Percentiles rank a stretch among this genome's conserved stretches.
phyloP scores from a whole-genome alignment of 2,329 filamentous ascomycete species.

The Myriosclerotinia curreyana region DNA sequence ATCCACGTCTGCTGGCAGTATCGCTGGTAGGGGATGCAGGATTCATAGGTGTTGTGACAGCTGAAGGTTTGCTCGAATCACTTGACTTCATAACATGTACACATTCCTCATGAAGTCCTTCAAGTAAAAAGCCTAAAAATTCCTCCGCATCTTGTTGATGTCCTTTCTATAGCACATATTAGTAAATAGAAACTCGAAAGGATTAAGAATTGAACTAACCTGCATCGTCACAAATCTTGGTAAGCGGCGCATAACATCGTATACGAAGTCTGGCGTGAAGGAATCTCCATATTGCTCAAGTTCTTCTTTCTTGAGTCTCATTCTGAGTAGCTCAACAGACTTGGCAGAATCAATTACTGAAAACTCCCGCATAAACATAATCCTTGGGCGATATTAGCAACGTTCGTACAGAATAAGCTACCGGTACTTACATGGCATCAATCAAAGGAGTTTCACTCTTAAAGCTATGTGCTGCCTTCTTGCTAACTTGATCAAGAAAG shows the following conservation, averaged over 20 bases:
- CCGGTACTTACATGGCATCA: slow-evolving; percentile 77
- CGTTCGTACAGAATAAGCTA: slow-evolving; percentile 5
- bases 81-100: slow-evolving; percentile 62
- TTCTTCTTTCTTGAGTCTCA: slow-evolving; percentile 74
- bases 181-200: background rate
- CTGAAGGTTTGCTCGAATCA: slow-evolving; percentile 41
- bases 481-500: slow-evolving; percentile 83
- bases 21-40: slow-evolving; percentile 47
- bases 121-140: slow-evolving; percentile 88
- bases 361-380: slow-evolving; percentile 95
- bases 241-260: slow-evolving; percentile 83
- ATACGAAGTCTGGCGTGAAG: slow-evolving; percentile 92
- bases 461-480: slow-evolving; percentile 82
- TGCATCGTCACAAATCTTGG: slow-evolving; percentile 91
- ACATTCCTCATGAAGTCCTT: slow-evolving; percentile 92
- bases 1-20: slow-evolving; percentile 36
- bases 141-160: slow-evolving; percentile 98
- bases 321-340: slow-evolving; percentile 69
- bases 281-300: slow-evolving; percentile 87
- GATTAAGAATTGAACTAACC: slow-evolving; percentile 50
- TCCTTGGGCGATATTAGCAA: slow-evolving; percentile 51
- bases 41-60: slow-evolving; percentile 45
- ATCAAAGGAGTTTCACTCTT: slow-evolving; percentile 92
- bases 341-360: slow-evolving; percentile 76
- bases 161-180: slow-evolving; percentile 60